Evolutionary conservation across 805 yeast genomes (phyloP).

Genomic region (Pichia nanzhaoensis): DNA sequence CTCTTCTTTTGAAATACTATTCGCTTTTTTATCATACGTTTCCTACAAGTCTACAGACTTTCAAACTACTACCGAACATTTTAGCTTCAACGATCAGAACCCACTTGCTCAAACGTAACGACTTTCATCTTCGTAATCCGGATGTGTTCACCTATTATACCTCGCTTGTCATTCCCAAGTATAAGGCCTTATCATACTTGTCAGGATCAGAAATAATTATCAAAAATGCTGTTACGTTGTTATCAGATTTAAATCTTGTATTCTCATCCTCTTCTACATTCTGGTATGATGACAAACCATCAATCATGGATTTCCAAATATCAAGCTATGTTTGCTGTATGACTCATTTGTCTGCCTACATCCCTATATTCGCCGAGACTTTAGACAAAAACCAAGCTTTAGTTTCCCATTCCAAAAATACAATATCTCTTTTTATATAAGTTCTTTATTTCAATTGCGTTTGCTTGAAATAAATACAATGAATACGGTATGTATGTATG

Average conservation of each 20-base stretch:
- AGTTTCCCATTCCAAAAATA: not conserved
- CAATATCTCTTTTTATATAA: conserved; percentile 1
- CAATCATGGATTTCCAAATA: conserved; percentile 16
- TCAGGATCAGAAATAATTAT: not conserved
- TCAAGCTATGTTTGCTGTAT: conserved; percentile 14
- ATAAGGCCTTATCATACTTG: not conserved
- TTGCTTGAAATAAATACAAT: too few species aligned
- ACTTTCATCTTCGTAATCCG: conserved; percentile 31
- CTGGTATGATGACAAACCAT: not conserved
- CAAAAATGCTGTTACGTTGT: not conserved
- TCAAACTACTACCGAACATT: not conserved
- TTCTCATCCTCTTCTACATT: not conserved
- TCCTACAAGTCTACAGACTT: not conserved
- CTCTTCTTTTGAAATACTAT: conserved; percentile 10
- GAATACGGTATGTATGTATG: too few species aligned
- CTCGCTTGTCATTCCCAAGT: not conserved
- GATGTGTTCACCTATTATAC: conserved; percentile 1
- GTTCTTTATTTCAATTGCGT: too few species aligned
- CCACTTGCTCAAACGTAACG: conserved; percentile 9
- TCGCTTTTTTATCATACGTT: conserved; percentile 2
- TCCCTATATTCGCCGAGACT: not conserved
- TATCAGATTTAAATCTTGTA: not conserved
- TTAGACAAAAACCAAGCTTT: not conserved
- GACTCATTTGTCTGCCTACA: conserved; percentile 1
- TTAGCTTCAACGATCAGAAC: not conserved